Base-by-base conservation (phyloP, 1,284 basidiomycete genomes). In the Retiboletus flavoniger region DNA sequence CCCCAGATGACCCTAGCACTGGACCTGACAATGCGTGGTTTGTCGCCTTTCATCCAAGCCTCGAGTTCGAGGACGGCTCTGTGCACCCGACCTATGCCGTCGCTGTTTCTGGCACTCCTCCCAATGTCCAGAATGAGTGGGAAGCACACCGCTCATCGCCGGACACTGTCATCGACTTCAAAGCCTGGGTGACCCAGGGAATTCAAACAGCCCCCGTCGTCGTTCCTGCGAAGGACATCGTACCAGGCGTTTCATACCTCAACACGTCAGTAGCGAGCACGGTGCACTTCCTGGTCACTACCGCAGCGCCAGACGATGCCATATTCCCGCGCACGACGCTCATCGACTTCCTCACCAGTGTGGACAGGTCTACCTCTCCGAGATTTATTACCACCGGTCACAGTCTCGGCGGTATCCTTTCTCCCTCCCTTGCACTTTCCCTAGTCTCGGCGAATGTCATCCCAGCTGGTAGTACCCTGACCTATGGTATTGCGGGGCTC, bases 1-100 rank as follows among this genome's bases (percentile, higher is more conserved):
- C n/a, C n/a, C 54, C 62, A 17, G 42, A 47, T 2, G 14, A 53
- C 1, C 7, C 3, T 19, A 31, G 19, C 2, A 55, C 53, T 3
- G 54, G 52, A 1, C 62, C 57, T 8, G 60, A 55, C 14, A 63
- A 66, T 26, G 32, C 62, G 6, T 63, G 57, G 54, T 65, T 46
- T 24, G 3, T 63, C 11, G 62, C 54, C 29, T 47, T 14, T 17
- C 46, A 64, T 26, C 63, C 60, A 1, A 3, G 1, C 6, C 47
- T 63, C 42, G 0, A 31, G 29, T 58, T 53, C 19, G 62, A 66
- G n/a, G 60, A 64, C 8, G 55, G 53, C 5, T 49, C 47, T 8
- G 36, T 36, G 1, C 46, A 43, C 11, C 45, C 52, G 1, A 46
- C 62, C 31, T 56, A 62, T n/a, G 55, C 52, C n/a, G 36, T 64